A percentile compares a stretch with the other conserved stretches of the same genome.
phyloP scores from a whole-genome alignment of 129 eudicot species.

The Gnaphalium uliginosum region DNA sequence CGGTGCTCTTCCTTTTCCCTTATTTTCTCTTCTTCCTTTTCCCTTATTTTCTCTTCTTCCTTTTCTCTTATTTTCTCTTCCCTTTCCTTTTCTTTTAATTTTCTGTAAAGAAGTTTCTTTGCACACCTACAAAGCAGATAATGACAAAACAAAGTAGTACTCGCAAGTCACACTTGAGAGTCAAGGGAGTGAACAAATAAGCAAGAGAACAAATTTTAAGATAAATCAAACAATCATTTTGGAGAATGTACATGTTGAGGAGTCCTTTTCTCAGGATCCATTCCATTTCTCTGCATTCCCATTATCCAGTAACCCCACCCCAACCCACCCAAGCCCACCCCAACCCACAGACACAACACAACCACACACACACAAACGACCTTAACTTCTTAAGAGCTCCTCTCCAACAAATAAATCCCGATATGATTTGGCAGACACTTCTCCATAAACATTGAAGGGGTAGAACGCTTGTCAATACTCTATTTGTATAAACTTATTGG shows the following conservation, averaged over 20 bases:
- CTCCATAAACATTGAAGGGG: background rate
- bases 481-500: background rate
- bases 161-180: background rate
- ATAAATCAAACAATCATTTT: background rate
- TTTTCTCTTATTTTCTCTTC: constrained; percentile 46
- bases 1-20: constrained; percentile 47
- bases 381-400: no score
- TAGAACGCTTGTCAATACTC: background rate
- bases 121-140: constrained; percentile 56
- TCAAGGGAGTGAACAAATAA: background rate
- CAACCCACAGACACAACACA: no score
- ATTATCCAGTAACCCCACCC: background rate
- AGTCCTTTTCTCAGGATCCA: background rate
- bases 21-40: constrained; percentile 50
- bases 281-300: background rate
- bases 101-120: constrained; percentile 76
- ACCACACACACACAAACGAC: no score
- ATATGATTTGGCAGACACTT: background rate
- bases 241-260: background rate
- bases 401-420: background rate
- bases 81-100: constrained; percentile 70
- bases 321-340: background rate
- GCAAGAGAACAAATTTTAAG: background rate
- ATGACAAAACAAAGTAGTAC: background rate
- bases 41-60: constrained; percentile 46